A percentile compares a stretch with the other conserved stretches of the same genome.
Evolutionary conservation across 441 rosid species (phyloP).

Genomic region (Jatropha multifida): DNA sequence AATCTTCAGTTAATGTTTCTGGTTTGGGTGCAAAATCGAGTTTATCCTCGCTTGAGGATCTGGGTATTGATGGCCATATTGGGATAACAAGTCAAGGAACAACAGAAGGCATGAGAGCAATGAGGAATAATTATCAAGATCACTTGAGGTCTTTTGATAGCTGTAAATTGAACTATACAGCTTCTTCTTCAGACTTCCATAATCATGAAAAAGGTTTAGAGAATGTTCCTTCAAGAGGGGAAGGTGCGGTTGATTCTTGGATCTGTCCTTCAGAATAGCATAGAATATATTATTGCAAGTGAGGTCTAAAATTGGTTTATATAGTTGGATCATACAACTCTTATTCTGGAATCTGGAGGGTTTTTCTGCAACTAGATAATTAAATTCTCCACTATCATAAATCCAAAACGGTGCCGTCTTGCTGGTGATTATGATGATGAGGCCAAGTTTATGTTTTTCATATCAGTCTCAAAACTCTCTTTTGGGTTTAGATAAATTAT

Average conservation of each 20-base stretch:
- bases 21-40: constrained; percentile 36
- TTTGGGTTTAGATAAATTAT: constrained; percentile 10
- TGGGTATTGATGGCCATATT: constrained; percentile 32
- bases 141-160: constrained; percentile 39
- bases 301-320: not conserved
- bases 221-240: constrained; percentile 46
- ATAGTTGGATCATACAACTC: not conserved
- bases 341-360: not conserved
- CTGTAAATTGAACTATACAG: constrained; percentile 42
- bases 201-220: constrained; percentile 46
- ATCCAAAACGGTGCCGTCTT: not conserved
- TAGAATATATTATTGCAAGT: not conserved
- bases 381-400: not conserved
- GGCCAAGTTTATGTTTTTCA: constrained; percentile 14
- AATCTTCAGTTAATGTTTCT: constrained; percentile 17
- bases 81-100: constrained; percentile 26
- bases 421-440: constrained; percentile 13
- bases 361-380: constrained; percentile 5
- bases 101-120: constrained; percentile 26
- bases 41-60: constrained; percentile 35
- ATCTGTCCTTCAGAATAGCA: constrained; percentile 53
- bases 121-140: constrained; percentile 21
- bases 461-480: not conserved
- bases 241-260: constrained; percentile 77
- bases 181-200: constrained; percentile 49